Conservation (phyloP, 2,329 filamentous ascomycete species). For the Biscogniauxia sp. region DNA sequence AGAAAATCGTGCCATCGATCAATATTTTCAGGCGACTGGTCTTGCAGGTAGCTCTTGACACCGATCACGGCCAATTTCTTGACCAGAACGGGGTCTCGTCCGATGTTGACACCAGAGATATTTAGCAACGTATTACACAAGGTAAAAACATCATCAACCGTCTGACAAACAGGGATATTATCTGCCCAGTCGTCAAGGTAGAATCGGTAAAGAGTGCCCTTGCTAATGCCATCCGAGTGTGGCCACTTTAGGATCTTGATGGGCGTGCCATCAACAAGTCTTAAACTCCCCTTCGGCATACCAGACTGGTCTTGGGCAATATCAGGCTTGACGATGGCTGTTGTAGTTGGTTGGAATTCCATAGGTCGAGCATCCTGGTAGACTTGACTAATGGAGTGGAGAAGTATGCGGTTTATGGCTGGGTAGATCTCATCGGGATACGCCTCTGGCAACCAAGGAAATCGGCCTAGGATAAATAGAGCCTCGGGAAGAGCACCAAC, state of each 20-base stretch:
- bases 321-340: slow-evolving; percentile 37
- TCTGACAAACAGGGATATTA: slow-evolving; percentile 88
- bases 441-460: slow-evolving; percentile 86
- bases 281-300: slow-evolving; percentile 67
- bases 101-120: slow-evolving; percentile 83
- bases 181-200: slow-evolving; percentile 98
- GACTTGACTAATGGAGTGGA: slow-evolving; percentile 78
- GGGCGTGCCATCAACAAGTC: slow-evolving; percentile 55
- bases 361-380: slow-evolving; percentile 42
- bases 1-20: slow-evolving; percentile 82
- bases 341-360: slow-evolving; percentile 32
- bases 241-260: slow-evolving; percentile 79
- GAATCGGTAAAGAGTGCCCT: slow-evolving; percentile 80
- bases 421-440: slow-evolving; percentile 76
- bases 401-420: slow-evolving; percentile 78
- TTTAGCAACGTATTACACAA: slow-evolving; percentile 83
- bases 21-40: slow-evolving; percentile 67
- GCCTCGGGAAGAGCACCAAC: slow-evolving; percentile 93
- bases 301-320: slow-evolving; percentile 60
- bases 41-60: slow-evolving; percentile 67
- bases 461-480: slow-evolving; percentile 85
- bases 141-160: slow-evolving; percentile 84
- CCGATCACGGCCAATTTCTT: slow-evolving; percentile 86
- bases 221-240: slow-evolving; percentile 75
- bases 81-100: slow-evolving; percentile 74